These are phyloP conservation scores for Lantana camara DNA, from an alignment of 257 asterid species.

Conservation along the genomic window DNA sequence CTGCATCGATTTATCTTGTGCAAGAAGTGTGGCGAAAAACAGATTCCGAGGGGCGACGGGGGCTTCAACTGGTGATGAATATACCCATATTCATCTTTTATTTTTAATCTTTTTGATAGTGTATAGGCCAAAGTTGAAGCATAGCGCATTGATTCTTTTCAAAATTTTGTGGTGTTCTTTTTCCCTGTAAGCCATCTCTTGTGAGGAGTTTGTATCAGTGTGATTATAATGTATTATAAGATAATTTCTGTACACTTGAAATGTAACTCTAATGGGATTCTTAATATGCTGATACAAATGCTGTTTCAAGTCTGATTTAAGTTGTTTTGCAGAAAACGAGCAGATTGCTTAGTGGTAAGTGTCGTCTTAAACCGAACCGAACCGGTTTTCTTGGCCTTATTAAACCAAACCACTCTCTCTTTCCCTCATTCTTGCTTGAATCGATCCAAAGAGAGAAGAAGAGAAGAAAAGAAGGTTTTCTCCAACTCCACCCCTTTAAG, in stretches of 20 bases:
- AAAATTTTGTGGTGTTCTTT: slow-evolving; percentile 11
- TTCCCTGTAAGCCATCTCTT: slow-evolving; percentile 13
- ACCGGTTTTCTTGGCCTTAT: too few relatives aligned
- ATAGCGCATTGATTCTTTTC: slow-evolving; percentile 29
- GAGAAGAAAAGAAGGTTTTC: too few relatives aligned
- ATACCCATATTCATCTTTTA: slow-evolving; percentile 17
- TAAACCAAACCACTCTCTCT: too few relatives aligned
- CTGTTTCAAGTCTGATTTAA: slow-evolving; percentile 1
- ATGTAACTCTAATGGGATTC: slow-evolving; percentile 19
- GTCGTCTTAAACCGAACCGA: too few relatives aligned
- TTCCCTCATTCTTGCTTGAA: too few relatives aligned
- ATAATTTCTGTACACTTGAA: background rate
- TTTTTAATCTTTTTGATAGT: slow-evolving; percentile 12
- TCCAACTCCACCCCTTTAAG: too few relatives aligned
- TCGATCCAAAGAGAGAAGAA: too few relatives aligned
- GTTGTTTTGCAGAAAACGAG: too few relatives aligned
- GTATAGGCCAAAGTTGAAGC: slow-evolving; percentile 40
- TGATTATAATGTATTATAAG: slow-evolving; percentile 31
- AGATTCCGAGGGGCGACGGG: slow-evolving; percentile 8
- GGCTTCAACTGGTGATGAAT: slow-evolving; percentile 14
- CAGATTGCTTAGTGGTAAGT: too few relatives aligned
- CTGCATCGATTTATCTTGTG: slow-evolving; percentile 10
- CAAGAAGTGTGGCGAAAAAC: too few relatives aligned
- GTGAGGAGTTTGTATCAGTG: slow-evolving; percentile 32
- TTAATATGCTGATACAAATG: slow-evolving; percentile 4